Evolutionary conservation across 129 eudicot species (phyloP), one percentile per base, ranked within the genome.

Genomic region (Helianthus tuberosus): DNA sequence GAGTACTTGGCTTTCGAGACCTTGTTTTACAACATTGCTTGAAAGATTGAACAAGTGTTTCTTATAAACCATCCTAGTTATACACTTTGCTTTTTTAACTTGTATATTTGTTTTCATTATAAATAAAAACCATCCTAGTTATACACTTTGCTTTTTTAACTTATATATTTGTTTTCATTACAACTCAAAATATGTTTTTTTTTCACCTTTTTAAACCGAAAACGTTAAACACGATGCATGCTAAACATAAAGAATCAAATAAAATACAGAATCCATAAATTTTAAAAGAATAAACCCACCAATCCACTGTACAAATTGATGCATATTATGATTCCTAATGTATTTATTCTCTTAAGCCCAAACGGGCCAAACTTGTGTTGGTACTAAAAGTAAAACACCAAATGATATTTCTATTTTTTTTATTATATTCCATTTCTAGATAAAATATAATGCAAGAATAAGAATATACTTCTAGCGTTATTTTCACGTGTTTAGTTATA

Each of bases 241-340:
- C 15, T 51, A 51, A 51, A 15, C n/a, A n/a, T n/a, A 6, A 5
- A 54, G 27, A 54, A 54, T 39, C 8, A 12, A 17, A 67, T 14
- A 67, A 12, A 67, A 16, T 23, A 27, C 5, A 14, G 17, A 47
- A 67, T 54, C 61, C 5, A 54, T 54, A 54, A 11, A 25, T 20
- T 20, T 6, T 41, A 2, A 11, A 4, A 13, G 65, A 29, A 27
- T 29, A 32, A 60, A 20, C 23, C 23, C 23, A 20, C 23, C 0
- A 27, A 27, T 27, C 32, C 2, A 27, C 32, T 27, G 1, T 2
- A 1, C 32, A 27, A 27, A 27, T 27, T 27, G 32, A 2, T 35
- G 47, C 67, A 58, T 58, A 58, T 58, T 25, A 20, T 8, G 23
- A 58, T 62, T 35, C 67, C 46, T 29, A 12, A 62, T 67, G 23